These are phyloP conservation scores for Pseudodiploospora longispora DNA, from an alignment of 2,329 filamentous ascomycete species.

Conservation along the genomic window DNA sequence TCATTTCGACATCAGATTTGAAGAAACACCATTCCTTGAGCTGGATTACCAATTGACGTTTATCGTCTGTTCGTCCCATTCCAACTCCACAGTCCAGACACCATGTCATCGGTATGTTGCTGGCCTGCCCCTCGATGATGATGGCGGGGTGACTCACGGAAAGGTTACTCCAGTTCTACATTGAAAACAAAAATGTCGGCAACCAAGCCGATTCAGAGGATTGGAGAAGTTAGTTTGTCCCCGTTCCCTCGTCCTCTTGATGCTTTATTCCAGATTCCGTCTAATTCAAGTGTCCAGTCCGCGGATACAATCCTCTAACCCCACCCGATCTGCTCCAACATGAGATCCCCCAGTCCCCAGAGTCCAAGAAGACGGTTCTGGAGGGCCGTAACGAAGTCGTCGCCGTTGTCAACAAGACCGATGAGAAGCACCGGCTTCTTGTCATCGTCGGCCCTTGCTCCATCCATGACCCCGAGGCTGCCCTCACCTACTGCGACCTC, in stretches of 20 bases:
- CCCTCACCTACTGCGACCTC: conserved; percentile 85
- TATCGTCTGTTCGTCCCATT: no score
- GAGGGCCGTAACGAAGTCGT: conserved; percentile 55
- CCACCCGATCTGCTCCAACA: conserved; percentile 91
- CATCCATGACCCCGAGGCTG: conserved; percentile 87
- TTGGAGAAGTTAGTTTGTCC: conserved; percentile 60
- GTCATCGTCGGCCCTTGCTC: conserved; percentile 92
- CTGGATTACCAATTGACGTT: no score
- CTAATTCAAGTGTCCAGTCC: conserved; percentile 43
- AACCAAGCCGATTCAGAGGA: conserved; percentile 68
- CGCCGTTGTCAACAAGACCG: conserved; percentile 60
- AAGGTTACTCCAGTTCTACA: conserved; percentile 49
- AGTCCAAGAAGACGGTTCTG: conserved; percentile 53
- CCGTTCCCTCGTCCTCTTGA: conserved; percentile 1
- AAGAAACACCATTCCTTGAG: no score
- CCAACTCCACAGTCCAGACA: conserved; percentile 4
- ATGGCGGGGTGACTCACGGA: conserved; percentile 20
- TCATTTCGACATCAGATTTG: no score
- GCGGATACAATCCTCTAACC: conserved; percentile 87
- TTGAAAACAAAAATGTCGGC: conserved; percentile 71
- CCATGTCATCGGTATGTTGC: conserved; percentile 1
- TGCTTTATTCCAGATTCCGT: not conserved
- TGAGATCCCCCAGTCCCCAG: conserved; percentile 62
- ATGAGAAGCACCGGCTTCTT: conserved; percentile 51
- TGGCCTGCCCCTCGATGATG: not conserved